phyloP scores from a whole-genome alignment of 169 alveolate genomes.

The Plasmodium relictum region DNA sequence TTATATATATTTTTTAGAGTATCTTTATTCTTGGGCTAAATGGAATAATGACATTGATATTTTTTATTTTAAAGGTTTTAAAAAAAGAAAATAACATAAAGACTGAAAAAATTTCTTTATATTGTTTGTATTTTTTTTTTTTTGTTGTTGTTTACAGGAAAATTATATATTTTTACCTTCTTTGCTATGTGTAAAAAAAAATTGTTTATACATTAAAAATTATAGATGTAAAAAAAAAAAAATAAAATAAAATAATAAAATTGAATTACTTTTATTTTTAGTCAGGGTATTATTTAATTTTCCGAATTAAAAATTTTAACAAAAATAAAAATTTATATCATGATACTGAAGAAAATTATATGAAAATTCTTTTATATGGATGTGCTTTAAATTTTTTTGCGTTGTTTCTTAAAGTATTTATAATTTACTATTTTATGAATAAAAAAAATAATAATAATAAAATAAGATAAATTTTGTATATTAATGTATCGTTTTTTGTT shows the following conservation, averaged over 20 bases:
- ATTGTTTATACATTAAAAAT: no score
- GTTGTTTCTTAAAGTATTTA: constrained; percentile 29
- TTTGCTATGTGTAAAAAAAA: constrained; percentile 37
- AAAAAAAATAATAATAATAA: not conserved
- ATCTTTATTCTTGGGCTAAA: not conserved
- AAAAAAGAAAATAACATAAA: not conserved
- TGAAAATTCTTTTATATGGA: constrained; percentile 16
- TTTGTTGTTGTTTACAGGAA: constrained; percentile 3
- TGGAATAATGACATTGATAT: not conserved
- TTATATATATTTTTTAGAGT: constrained; percentile 7
- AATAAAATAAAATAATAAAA: not conserved
- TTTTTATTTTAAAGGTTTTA: not conserved
- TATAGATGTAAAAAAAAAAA: not conserved
- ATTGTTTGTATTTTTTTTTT: not conserved
- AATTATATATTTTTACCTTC: constrained; percentile 23
- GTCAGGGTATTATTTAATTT: constrained; percentile 40
- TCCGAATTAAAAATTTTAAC: not conserved
- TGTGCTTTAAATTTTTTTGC: constrained; percentile 15
- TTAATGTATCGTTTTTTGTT: not conserved
- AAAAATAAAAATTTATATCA: constrained; percentile 17
- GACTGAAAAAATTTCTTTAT: not conserved
- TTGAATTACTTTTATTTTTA: not conserved
- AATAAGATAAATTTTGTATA: not conserved
- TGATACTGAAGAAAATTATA: constrained; percentile 16
- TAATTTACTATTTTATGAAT: not conserved